Evolutionary conservation across 352 stramenopile species (phyloP), one percentile per base, ranked within the genome.

Genomic region (Globisporangium nagaii): DNA sequence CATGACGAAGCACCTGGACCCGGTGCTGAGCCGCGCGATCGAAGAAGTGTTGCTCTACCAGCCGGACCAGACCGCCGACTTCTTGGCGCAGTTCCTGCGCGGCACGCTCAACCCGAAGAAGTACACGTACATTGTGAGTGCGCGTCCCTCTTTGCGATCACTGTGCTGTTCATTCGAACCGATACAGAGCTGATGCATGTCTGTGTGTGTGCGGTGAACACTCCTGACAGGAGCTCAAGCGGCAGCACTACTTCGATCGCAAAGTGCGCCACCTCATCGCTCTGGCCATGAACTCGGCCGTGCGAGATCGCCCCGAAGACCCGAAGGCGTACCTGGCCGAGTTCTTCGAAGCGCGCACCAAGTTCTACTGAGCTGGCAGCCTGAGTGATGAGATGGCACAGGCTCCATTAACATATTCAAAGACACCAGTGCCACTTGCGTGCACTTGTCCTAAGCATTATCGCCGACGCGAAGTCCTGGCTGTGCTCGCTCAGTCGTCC

Each of bases 41-140:
- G 82, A 92, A 55, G 60, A 87, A 34, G 74, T 83, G 17, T 52
- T 92, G 46, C 65, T 90, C 17, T 87, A 89, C 56, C 78, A 90
- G 35, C 79, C 82, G 3, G 82, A 92, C 44, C 82, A 88, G 35
- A 73, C 69, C 12, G 74, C 79, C 22, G 75, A 88, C 46, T 90
- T 88, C 42, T 60, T 92, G 11, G 75, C 79, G 2, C 70, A 87
- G 30, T 72, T 74, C 35, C 68, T 93, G 20, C 69, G 72, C 34
- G 78, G 74, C 15, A 86, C 76, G 44, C 65, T 93, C 48, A 78
- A 89, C 45, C 50, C 79, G 24, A 84, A 77, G 46, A 88, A 86
- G 41, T 90, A 86, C 68, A 86, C 83, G 49, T 88, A 84, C 19
- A 63, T 85, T 37, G 75, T 89, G 71, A 32, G 65, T 71, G 19